Evolutionary conservation across 257 asterid species (phyloP).

Genomic region (Solanum chaucha): DNA sequence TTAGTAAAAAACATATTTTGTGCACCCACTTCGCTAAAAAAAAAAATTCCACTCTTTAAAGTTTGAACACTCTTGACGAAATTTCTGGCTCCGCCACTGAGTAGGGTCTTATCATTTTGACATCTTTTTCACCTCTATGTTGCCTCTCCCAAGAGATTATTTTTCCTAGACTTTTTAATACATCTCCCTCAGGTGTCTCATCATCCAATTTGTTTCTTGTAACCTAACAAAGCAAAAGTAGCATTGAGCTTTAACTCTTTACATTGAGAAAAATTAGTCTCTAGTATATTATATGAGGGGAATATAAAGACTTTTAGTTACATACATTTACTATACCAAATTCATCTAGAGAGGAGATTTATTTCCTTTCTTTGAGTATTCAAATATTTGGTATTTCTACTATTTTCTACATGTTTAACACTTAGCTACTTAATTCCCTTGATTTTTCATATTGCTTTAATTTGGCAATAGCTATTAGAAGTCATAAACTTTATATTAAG

Average conservation of each 20-base stretch:
- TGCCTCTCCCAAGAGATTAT: not conserved
- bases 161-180: not conserved
- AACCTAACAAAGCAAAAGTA: not conserved
- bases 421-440: not conserved
- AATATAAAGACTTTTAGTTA: not conserved
- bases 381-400: not conserved
- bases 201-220: not conserved
- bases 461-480: not conserved
- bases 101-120: not conserved
- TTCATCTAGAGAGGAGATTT: not conserved
- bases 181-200: no score
- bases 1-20: no score
- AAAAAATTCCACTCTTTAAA: no score
- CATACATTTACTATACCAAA: not conserved
- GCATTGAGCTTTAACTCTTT: not conserved
- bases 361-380: not conserved
- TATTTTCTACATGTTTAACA: not conserved
- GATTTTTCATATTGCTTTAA: not conserved
- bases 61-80: no score
- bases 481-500: not conserved
- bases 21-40: no score
- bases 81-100: no score
- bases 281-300: not conserved
- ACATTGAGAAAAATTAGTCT: not conserved
- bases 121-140: not conserved